Evolutionary conservation across 805 yeast genomes (phyloP), one percentile per base, ranked within the genome.

Genomic region (Scheffersomyces ergatensis): DNA sequence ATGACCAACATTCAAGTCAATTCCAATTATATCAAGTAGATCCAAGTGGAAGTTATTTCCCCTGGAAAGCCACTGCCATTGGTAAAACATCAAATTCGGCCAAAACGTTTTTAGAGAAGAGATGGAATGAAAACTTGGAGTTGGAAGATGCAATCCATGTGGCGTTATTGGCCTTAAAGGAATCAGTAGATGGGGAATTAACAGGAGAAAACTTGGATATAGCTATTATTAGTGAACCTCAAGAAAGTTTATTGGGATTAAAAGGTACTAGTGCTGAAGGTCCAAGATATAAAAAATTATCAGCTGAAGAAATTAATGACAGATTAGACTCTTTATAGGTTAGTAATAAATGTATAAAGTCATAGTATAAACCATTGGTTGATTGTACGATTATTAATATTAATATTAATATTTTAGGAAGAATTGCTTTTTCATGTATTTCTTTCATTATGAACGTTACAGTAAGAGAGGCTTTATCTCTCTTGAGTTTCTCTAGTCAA

Each of bases 21-120:
- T 90, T 78, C 64, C 86, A 86, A 59, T 74, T 93, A 45, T 93
- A 93, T 64, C 99, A 93, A 67, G 95, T 93, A 36, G 99, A 93
- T 68, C 99, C 99, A 4, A 85, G 96, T 3, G 99, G 99, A 8
- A 82, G 97, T 31, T 93, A 85, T 63, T 93, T 88, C 76, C 98
- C 99, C 8, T 93, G 99, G 99, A 93, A 92, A 67, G 99, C 99
- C 29, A 92, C 99, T 3, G 98, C 99, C 18, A 93, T 93, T 54
- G 99, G 99, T 49, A 90, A 89, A 60, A 95, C 97, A 19, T 83
- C 97, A 3, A 81, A 82, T 33, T 88, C 95, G n/a, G 99, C 98
- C 26, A 93, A 95, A 72, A 92, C 98, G 1, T 93, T 93, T 55
- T 70, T 93, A 58, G 99, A 93, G 64, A 93, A 93, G 70, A 83